Base-by-base conservation (phyloP, 306 rosid species). In the Leucaena leucocephala region DNA sequence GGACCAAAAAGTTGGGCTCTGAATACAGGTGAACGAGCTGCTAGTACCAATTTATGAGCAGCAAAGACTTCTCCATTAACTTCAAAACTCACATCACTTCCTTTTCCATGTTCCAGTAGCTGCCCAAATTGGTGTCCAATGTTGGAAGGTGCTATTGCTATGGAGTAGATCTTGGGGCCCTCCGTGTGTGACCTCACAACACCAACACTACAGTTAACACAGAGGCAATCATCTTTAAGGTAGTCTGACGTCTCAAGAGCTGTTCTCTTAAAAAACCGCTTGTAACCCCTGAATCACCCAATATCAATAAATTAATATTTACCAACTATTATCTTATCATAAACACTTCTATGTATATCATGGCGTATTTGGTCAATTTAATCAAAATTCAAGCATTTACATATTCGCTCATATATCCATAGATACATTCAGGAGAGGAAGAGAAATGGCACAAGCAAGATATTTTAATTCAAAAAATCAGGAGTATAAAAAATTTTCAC, bases 181-280 rank as follows among this genome's bases (percentile, higher is more conserved):
- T 85, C 91, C 0, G 96, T 93, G 14, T 58, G 89, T 39, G 96
- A 91, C 84, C 87, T 93, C 80, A 93, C 98, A 55, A 91, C 94
- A 55, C 98, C 98, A 52, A 93, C 98, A 57, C 91, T 85, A 85
- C 98, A 93, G 67, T 88, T 83, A 44, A 93, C 93, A 1, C 87
- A 84, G 43, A 93, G 93, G 77, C 94, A 91, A 67, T 91, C 94
- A 84, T 89, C 92, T 84, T 91, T 91, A 61, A 93, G 89, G 88
- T 89, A 93, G 76, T 91, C 96, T 4, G 98, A 93, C 35, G 90
- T 82, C 89, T 93, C 94, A 40, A 93, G 87, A 58, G 84, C 80
- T 43, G 90, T 84, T 79, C 94, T 89, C 82, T 89, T 93, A 54
- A 93, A 88, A 83, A 93, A 93, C 39, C 94, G 85, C 72, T 93